Evolutionary conservation across 208 protist species (phyloP).

Genomic region (Trypanosoma rangeli): DNA sequence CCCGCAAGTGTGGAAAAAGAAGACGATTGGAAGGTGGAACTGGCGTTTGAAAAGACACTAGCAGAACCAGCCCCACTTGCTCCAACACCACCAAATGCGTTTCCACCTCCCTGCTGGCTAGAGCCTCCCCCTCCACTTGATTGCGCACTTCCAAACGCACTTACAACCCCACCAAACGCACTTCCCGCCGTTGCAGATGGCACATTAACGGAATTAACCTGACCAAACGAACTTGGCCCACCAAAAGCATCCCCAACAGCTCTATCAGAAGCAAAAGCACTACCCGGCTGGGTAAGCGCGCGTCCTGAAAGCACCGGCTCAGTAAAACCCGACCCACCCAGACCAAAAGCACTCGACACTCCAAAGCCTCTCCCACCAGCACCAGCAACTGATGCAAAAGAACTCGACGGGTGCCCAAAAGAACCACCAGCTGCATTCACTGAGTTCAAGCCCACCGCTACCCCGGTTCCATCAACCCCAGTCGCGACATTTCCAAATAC

Average conservation of each 20-base stretch:
- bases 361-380: conserved; percentile 1
- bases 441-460: background rate
- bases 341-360: conserved; percentile 23
- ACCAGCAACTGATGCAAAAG: background rate
- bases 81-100: conserved; percentile 6
- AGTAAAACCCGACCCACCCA: background rate
- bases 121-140: background rate
- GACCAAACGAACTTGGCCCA: conserved; percentile 15
- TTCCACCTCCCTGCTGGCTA: background rate
- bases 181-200: background rate
- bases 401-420: background rate
- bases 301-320: background rate
- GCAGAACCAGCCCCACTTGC: background rate
- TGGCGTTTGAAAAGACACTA: conserved; percentile 15
- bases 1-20: conserved; percentile 45
- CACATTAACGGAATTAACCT: background rate
- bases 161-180: conserved; percentile 11
- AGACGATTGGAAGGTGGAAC: conserved; percentile 36
- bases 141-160: conserved; percentile 13
- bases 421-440: background rate
- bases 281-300: background rate
- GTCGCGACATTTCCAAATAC: background rate
- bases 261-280: background rate
- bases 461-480: background rate
- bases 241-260: background rate